Conservation (phyloP, 352 stramenopile species). For the Thalassiosira mediterranea region DNA sequence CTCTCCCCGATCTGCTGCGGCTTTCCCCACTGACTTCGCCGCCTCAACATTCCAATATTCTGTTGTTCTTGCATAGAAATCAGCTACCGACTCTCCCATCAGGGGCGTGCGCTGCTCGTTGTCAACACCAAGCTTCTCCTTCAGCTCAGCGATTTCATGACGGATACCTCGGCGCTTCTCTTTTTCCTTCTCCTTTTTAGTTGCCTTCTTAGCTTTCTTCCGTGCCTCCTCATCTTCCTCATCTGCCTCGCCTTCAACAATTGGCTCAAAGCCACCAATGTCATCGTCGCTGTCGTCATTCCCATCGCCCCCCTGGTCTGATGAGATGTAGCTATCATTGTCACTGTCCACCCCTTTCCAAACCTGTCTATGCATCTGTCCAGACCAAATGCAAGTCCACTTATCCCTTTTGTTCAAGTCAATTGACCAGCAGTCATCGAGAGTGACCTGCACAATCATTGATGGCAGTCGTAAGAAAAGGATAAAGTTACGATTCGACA, state of each 20-base stretch:
- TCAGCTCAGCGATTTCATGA: slow-evolving; percentile 67
- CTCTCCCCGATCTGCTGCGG: slow-evolving; percentile 30
- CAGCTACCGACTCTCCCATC: slow-evolving; percentile 63
- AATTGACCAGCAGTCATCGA: slow-evolving; percentile 93
- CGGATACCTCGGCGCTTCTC: slow-evolving; percentile 41
- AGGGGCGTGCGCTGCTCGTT: slow-evolving; percentile 63
- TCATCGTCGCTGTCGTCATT: slow-evolving; percentile 87
- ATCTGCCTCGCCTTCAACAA: slow-evolving; percentile 44
- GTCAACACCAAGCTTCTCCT: slow-evolving; percentile 62
- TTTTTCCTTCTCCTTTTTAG: slow-evolving; percentile 73
- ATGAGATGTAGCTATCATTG: slow-evolving; percentile 79
- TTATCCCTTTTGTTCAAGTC: slow-evolving; percentile 92
- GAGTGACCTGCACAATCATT: slow-evolving; percentile 82
- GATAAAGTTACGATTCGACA: too few relatives aligned
- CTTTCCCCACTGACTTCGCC: slow-evolving; percentile 22
- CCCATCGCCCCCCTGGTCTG: slow-evolving; percentile 79
- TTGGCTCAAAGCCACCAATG: slow-evolving; percentile 74
- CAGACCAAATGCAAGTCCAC: slow-evolving; percentile 91
- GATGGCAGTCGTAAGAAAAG: slow-evolving; percentile 1
- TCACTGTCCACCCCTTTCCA: slow-evolving; percentile 84
- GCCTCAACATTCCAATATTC: slow-evolving; percentile 69
- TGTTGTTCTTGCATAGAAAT: slow-evolving; percentile 79
- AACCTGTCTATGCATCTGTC: slow-evolving; percentile 92
- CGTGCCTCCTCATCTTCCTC: slow-evolving; percentile 86
- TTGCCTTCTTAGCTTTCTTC: slow-evolving; percentile 87